Base-by-base conservation (phyloP, 129 eudicot genomes). In the Tagetes erecta region DNA sequence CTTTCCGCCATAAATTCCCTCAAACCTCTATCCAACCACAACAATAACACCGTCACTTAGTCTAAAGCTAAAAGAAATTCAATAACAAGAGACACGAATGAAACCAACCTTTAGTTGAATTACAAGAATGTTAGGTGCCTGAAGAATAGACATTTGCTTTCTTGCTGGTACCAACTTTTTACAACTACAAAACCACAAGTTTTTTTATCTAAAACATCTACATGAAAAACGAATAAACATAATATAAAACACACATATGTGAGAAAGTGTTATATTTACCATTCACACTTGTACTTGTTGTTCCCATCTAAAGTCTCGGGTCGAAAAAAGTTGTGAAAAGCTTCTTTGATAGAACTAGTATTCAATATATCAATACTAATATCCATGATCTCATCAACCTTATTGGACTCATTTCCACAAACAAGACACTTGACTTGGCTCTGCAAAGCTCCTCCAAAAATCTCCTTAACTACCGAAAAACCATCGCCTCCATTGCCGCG, bases 321-420 rank as follows among this genome's bases (percentile, higher is more conserved):
- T 72, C 88, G 87, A 68, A 95, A 95, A 85, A 91, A 95, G 42
- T 82, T 91, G 82, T 78, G 91, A 78, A 95, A 76, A 59, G 99
- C 87, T 51, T 91, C 96, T 78, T 80, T 87, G 0, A 95, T 87
- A 11, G 99, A 91, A 46, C 71, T 74, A 72, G 83, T 83, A 70
- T 84, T 82, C 81, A 89, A 76, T 9, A 95, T 80, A 77, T 91
- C 99, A 53, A 95, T 82, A 58, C 96, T 88, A 39, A 95, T 80
- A 85, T 95, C 99, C 99, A 95, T 95, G 27, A 95, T 95, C 81
- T 95, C 99, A 72, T 95, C 99, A 39, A 91, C 89, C 90, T 95
- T 95, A 79, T 91, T 95, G 4, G 99, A 95, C 74, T 91, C 97
- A 11, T 86, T 76, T 42, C 94, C 97, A 78, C 99, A 95, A 5